Conservation (phyloP, 176 grass and related monocot species). For the Cymbopogon citratus region DNA sequence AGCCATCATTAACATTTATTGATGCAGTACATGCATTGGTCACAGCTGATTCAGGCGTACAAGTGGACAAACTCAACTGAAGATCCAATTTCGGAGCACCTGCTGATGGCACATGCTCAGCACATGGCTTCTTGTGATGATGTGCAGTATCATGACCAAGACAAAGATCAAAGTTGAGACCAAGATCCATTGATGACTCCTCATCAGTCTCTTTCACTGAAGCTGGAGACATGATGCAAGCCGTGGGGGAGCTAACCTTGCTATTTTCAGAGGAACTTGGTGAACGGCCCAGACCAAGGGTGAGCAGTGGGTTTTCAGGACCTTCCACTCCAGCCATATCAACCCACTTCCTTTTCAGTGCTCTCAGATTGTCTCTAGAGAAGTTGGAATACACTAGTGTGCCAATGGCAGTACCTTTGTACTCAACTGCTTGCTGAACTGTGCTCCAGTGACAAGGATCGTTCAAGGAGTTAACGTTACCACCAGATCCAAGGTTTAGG, state of each 20-base stretch:
- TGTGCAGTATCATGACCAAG: conserved; percentile 20
- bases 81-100: conserved; percentile 32
- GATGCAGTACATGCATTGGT: neutral
- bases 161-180: conserved; percentile 40
- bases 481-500: conserved; percentile 22
- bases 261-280: conserved; percentile 49
- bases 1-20: neutral
- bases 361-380: conserved; percentile 15
- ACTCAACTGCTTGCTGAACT: conserved; percentile 19
- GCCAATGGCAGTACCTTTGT: conserved; percentile 24
- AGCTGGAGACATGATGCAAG: conserved; percentile 37
- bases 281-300: conserved; percentile 43
- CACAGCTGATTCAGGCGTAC: conserved; percentile 37
- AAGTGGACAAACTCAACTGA: conserved; percentile 51
- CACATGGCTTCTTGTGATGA: conserved; percentile 33
- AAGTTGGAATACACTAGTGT: conserved; percentile 1
- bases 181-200: conserved; percentile 43
- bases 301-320: conserved; percentile 23
- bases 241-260: conserved; percentile 47
- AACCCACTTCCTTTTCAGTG: conserved; percentile 37
- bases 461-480: neutral
- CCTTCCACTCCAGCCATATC: conserved; percentile 23
- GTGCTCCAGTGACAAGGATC: conserved; percentile 21
- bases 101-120: neutral
- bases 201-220: conserved; percentile 56